Percentiles rank a stretch among this genome's conserved stretches.
phyloP scores from a whole-genome alignment of 305 asterid species.

The Rubia occidens region DNA sequence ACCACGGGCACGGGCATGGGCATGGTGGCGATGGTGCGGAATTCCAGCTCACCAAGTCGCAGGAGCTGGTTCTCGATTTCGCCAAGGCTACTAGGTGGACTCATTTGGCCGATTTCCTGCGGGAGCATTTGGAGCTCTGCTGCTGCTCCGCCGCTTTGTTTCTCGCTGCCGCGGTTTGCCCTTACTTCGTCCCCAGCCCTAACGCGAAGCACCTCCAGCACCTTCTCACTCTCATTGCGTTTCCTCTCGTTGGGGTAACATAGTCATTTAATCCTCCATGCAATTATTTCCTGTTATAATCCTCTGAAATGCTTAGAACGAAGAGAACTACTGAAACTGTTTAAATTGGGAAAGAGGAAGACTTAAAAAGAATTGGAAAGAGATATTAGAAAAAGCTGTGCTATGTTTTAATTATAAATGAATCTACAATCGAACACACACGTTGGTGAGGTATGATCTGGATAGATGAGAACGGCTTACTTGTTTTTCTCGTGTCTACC shows the following conservation, averaged over 20 bases:
- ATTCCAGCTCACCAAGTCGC: slow-evolving; percentile 45
- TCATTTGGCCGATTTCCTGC: slow-evolving; percentile 50
- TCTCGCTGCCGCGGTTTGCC: slow-evolving; percentile 63
- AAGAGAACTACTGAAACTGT: no score
- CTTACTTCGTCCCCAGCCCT: slow-evolving; percentile 54
- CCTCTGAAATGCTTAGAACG: background rate
- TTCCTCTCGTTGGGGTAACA: slow-evolving; percentile 86
- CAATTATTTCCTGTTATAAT: background rate
- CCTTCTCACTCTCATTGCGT: slow-evolving; percentile 49
- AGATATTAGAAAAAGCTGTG: no score
- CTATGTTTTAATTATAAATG: no score
- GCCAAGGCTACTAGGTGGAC: slow-evolving; percentile 64
- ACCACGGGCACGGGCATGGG: slow-evolving; percentile 22
- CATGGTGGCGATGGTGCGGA: slow-evolving; percentile 27
- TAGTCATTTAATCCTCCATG: background rate
- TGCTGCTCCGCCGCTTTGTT: slow-evolving; percentile 76
- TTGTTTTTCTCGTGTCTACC: background rate
- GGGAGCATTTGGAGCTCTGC: slow-evolving; percentile 77
- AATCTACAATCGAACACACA: background rate
- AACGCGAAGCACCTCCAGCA: slow-evolving; percentile 54
- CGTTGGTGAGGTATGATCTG: no score
- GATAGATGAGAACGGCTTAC: background rate
- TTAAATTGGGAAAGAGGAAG: no score
- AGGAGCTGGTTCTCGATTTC: slow-evolving; percentile 44
- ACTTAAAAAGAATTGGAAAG: no score